Evolutionary conservation across 495 filamentous ascomycete genomes (phyloP).

Genomic region (Penicillium pulvis): DNA sequence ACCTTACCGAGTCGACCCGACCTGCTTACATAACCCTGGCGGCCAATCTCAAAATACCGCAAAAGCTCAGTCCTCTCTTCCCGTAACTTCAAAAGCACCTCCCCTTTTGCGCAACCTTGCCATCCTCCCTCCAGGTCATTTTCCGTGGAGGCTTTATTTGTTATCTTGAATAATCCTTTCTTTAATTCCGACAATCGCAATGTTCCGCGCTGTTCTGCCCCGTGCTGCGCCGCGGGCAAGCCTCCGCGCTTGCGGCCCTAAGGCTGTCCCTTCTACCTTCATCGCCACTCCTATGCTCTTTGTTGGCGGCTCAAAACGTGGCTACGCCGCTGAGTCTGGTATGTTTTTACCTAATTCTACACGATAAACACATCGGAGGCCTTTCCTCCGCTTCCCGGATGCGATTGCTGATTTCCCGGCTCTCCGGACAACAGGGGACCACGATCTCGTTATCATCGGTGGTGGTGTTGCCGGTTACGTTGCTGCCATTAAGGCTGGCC

Average conservation of each 20-base stretch:
- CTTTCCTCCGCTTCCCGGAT: slow-evolving; percentile 22
- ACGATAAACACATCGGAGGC: background rate
- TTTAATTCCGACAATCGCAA: slow-evolving; percentile 44
- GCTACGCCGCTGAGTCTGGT: slow-evolving; percentile 84
- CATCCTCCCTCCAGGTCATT: slow-evolving; percentile 27
- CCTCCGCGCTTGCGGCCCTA: slow-evolving; percentile 49
- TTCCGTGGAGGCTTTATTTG: slow-evolving; percentile 34
- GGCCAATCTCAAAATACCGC: slow-evolving; percentile 31
- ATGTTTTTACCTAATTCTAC: slow-evolving; percentile 28
- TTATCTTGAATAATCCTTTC: slow-evolving; percentile 25
- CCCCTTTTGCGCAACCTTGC: slow-evolving; percentile 23
- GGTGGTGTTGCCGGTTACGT: slow-evolving; percentile 99
- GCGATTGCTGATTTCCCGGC: slow-evolving; percentile 29
- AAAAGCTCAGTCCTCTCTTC: slow-evolving; percentile 38
- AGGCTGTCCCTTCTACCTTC: slow-evolving; percentile 54
- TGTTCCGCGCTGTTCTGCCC: slow-evolving; percentile 75
- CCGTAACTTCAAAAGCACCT: slow-evolving; percentile 28
- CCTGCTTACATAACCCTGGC: slow-evolving; percentile 26
- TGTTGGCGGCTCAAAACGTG: slow-evolving; percentile 63
- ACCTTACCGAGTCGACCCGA: slow-evolving; percentile 29
- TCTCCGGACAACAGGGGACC: slow-evolving; percentile 63
- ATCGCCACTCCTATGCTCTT: slow-evolving; percentile 57
- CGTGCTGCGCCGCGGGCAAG: slow-evolving; percentile 66
- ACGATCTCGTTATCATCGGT: slow-evolving; percentile 92
- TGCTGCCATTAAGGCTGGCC: slow-evolving; percentile 97